phyloP scores from a whole-genome alignment of 1,284 basidiomycete genomes.

The Trichosporon ovoides region DNA sequence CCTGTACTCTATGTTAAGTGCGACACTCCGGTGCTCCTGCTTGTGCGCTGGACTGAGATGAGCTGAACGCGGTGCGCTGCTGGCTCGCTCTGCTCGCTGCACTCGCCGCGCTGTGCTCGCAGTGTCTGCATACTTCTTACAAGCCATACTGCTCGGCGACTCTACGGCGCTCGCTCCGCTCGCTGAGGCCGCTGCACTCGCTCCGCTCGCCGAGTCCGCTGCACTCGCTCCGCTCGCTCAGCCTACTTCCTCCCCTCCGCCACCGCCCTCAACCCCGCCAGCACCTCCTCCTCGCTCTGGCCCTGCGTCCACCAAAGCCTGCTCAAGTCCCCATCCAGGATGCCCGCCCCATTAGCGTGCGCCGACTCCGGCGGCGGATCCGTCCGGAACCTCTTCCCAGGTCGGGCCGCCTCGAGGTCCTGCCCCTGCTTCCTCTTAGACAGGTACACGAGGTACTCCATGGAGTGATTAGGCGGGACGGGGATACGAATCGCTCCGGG shows the following conservation, averaged over 20 bases:
- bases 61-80: no score
- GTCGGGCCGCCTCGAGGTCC: constrained; percentile 8
- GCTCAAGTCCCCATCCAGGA: constrained; percentile 1
- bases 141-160: no score
- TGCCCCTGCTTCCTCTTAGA: constrained; percentile 31
- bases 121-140: no score
- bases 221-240: not conserved
- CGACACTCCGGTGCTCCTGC: no score
- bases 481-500: constrained; percentile 42
- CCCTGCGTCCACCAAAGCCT: constrained; percentile 34
- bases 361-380: not conserved
- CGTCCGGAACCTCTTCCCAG: constrained; percentile 12
- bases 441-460: constrained; percentile 43
- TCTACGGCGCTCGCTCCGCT: no score
- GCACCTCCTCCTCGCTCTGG: constrained; percentile 25
- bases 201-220: not conserved
- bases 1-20: no score
- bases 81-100: not conserved
- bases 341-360: constrained; percentile 9
- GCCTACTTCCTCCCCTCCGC: not conserved
- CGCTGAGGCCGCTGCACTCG: no score
- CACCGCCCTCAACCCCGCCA: constrained; percentile 19
- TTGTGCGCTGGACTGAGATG: no score
- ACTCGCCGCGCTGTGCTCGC: not conserved
- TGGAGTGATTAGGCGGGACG: constrained; percentile 33